A percentile compares a stretch with the other conserved stretches of the same genome.
Conservation (phyloP, 192 early-diverging fungal genomes). For the Chytriomyces confervae region DNA sequence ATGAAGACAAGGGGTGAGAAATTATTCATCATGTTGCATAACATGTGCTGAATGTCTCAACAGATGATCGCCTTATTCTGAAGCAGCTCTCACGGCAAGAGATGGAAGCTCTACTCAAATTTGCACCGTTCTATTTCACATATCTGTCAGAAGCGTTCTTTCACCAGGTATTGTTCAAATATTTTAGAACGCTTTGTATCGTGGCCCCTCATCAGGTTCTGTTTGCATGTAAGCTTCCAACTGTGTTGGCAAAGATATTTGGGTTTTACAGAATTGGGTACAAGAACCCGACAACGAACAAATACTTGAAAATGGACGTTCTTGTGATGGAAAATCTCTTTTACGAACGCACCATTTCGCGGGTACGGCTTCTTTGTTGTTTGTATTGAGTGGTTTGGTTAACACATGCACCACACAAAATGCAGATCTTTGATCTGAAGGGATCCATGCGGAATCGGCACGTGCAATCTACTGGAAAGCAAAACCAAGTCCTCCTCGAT, state of each 20-base stretch:
- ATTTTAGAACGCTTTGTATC: slow-evolving; percentile 31
- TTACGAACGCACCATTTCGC: slow-evolving; percentile 73
- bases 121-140: slow-evolving; percentile 59
- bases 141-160: slow-evolving; percentile 75
- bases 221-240: slow-evolving; percentile 64
- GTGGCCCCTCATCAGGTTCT: slow-evolving; percentile 75
- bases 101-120: slow-evolving; percentile 55
- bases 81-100: slow-evolving; percentile 63
- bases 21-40: not conserved
- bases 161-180: slow-evolving; percentile 60
- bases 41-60: slow-evolving; percentile 50
- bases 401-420: slow-evolving; percentile 60
- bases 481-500: slow-evolving; percentile 89
- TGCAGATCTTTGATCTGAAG: slow-evolving; percentile 90
- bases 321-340: slow-evolving; percentile 63
- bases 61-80: slow-evolving; percentile 60
- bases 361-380: slow-evolving; percentile 48
- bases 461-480: slow-evolving; percentile 82
- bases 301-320: slow-evolving; percentile 49
- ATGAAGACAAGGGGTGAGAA: slow-evolving; percentile 74
- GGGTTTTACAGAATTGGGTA: slow-evolving; percentile 56
- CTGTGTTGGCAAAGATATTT: slow-evolving; percentile 55
- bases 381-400: slow-evolving; percentile 3
- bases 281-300: slow-evolving; percentile 47
- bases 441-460: slow-evolving; percentile 93